Conservation (phyloP, 345 rosid species). For the Dimocarpus longan region DNA sequence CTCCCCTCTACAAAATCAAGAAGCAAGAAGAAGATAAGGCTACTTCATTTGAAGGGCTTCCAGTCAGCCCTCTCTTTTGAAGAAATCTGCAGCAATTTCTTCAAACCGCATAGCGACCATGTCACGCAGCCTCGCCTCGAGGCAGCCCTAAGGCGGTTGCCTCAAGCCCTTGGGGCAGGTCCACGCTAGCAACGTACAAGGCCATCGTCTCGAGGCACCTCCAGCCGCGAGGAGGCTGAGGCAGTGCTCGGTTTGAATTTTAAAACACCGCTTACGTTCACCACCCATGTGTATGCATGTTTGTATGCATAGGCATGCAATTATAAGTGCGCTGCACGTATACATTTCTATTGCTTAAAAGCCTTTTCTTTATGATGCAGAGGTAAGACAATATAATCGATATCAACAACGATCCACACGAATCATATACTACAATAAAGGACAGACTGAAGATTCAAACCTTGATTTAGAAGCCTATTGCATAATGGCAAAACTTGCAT, state of each 20-base stretch:
- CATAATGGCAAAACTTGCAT: conserved; percentile 70
- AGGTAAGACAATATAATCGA: not conserved
- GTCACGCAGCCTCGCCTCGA: too few species aligned
- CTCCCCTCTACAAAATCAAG: conserved; percentile 35
- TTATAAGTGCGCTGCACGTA: not conserved
- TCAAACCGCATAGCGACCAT: conserved; percentile 17
- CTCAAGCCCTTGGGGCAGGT: too few species aligned
- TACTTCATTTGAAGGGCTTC: conserved; percentile 49
- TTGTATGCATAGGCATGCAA: not conserved
- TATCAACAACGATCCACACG: not conserved
- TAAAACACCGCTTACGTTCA: too few species aligned
- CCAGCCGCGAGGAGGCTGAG: too few species aligned
- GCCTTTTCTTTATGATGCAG: not conserved
- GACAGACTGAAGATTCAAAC: conserved; percentile 35
- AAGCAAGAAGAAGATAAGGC: conserved; percentile 47
- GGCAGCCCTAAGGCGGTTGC: too few species aligned
- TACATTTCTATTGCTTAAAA: not conserved
- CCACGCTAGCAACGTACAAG: too few species aligned
- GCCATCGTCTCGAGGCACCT: too few species aligned
- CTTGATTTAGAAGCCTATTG: conserved; percentile 79
- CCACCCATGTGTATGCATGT: not conserved
- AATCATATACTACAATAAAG: not conserved
- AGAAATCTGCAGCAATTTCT: conserved; percentile 51
- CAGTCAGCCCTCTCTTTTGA: conserved; percentile 61
- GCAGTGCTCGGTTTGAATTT: too few species aligned